Percentiles rank a stretch among this genome's conserved stretches.
These are phyloP conservation scores for Solanum chiquidenum DNA, from an alignment of 257 asterid genomes.

Conservation along the genomic window DNA sequence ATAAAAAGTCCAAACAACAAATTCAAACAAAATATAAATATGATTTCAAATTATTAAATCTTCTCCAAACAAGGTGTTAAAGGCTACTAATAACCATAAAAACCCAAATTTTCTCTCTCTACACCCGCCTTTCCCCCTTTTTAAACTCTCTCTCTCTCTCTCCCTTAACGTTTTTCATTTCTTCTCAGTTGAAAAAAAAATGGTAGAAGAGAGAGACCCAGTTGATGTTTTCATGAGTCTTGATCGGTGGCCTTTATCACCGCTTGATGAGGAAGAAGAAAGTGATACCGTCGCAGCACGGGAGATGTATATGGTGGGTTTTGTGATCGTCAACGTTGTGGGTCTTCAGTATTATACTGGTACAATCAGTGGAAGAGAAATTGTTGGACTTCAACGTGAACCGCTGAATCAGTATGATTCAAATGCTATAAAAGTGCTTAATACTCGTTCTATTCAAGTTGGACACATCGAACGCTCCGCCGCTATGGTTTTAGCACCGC, in stretches of 20 bases:
- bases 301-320: constrained; percentile 50
- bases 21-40: not conserved
- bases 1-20: not conserved
- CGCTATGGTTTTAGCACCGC: constrained; percentile 53
- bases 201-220: constrained; percentile 32
- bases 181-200: not conserved
- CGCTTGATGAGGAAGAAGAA: not conserved
- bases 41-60: not conserved
- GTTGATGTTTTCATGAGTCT: constrained; percentile 29
- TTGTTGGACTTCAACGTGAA: constrained; percentile 66
- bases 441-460: constrained; percentile 45
- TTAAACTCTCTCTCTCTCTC: not conserved
- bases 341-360: constrained; percentile 37
- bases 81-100: not conserved
- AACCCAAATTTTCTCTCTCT: not conserved
- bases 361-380: constrained; percentile 48
- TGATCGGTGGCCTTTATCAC: constrained; percentile 29
- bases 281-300: not conserved
- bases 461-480: constrained; percentile 55
- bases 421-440: constrained; percentile 62
- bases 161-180: not conserved
- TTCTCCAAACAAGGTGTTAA: not conserved
- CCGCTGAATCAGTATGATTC: constrained; percentile 41
- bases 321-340: constrained; percentile 24
- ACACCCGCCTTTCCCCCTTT: not conserved